These are phyloP conservation scores for Berkeleyomyces rouxiae DNA, from an alignment of 2,329 filamentous ascomycete genomes.

Conservation along the genomic window DNA sequence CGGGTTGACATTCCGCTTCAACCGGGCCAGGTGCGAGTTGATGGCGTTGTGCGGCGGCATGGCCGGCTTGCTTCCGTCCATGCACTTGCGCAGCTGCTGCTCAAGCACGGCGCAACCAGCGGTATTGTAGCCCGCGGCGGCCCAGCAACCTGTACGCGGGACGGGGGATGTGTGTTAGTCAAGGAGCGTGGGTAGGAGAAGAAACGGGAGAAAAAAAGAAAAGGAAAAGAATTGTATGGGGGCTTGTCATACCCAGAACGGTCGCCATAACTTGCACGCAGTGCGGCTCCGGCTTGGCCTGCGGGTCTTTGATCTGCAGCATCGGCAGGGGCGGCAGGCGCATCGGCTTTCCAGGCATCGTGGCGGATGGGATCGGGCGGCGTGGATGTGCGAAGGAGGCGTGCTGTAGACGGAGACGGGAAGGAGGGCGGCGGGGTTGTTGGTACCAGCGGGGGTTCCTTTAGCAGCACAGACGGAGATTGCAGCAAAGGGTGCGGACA, in stretches of 20 bases:
- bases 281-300: slow-evolving; percentile 32
- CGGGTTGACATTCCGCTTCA: slow-evolving; percentile 47
- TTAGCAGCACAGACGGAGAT: too few species aligned
- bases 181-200: neutral
- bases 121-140: slow-evolving; percentile 54
- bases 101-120: slow-evolving; percentile 42
- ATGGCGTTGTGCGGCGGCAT: slow-evolving; percentile 47
- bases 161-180: neutral
- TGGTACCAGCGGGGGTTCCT: neutral
- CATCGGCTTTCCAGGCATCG: slow-evolving; percentile 35
- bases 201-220: slow-evolving; percentile 15
- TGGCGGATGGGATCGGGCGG: slow-evolving; percentile 11
- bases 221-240: neutral
- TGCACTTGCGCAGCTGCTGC: slow-evolving; percentile 46
- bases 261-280: slow-evolving; percentile 41
- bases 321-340: slow-evolving; percentile 39
- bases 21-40: slow-evolving; percentile 82
- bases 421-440: neutral
- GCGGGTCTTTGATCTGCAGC: slow-evolving; percentile 38
- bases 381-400: neutral
- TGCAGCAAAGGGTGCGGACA: too few species aligned
- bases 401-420: neutral
- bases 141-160: slow-evolving; percentile 54
- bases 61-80: slow-evolving; percentile 52
- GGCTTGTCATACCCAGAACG: slow-evolving; percentile 30